Evolutionary conservation across 257 asterid genomes (phyloP).

Genomic region (Solanum ossicruentum): DNA sequence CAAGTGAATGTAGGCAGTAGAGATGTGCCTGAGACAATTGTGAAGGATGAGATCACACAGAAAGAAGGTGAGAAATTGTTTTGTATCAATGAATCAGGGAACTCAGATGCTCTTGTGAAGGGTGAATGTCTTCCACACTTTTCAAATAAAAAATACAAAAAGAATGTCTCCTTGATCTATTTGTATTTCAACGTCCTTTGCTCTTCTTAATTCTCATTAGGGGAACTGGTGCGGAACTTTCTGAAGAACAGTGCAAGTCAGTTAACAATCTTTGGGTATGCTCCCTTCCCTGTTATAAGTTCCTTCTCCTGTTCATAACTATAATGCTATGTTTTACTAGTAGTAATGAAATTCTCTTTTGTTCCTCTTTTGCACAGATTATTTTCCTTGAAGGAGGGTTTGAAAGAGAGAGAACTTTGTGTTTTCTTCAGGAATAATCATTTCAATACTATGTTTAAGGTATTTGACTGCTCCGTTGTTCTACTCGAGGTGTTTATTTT

Average conservation of each 20-base stretch:
- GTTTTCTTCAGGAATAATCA: slow-evolving; percentile 96
- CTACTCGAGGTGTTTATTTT: neutral
- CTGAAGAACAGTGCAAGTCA: slow-evolving; percentile 93
- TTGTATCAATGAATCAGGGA: neutral
- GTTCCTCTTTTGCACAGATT: slow-evolving; percentile 36
- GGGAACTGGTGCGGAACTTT: slow-evolving; percentile 59
- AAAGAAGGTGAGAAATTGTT: slow-evolving; percentile 49
- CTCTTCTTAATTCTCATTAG: slow-evolving; percentile 29
- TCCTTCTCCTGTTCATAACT: neutral
- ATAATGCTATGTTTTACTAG: slow-evolving; percentile 2
- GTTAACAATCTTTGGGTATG: slow-evolving; percentile 79
- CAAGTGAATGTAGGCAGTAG: slow-evolving; percentile 33
- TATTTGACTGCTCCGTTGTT: slow-evolving; percentile 1
- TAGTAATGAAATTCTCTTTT: neutral
- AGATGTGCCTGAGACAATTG: slow-evolving; percentile 16
- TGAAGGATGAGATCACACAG: slow-evolving; percentile 32
- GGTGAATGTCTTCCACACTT: neutral
- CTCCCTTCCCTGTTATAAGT: slow-evolving; percentile 3
- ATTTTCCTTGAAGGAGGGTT: slow-evolving; percentile 73
- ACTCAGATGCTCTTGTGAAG: neutral
- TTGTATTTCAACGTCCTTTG: neutral
- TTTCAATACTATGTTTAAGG: slow-evolving; percentile 99
- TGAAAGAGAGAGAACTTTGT: slow-evolving; percentile 88
- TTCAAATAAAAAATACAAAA: neutral
- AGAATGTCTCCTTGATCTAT: neutral